Evolutionary conservation across 345 rosid species (phyloP).

Genomic region (Boechera stricta): DNA sequence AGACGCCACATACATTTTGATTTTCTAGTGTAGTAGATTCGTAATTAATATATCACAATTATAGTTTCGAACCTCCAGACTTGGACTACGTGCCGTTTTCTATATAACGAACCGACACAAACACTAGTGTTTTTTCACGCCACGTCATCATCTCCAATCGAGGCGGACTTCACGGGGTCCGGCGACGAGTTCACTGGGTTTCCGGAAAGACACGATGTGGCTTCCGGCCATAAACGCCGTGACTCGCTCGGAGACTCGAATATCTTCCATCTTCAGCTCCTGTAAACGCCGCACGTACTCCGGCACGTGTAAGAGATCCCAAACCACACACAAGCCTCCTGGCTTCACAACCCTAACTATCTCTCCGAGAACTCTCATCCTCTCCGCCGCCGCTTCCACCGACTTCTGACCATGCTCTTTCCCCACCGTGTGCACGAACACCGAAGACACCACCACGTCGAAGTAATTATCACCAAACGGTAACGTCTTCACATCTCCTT

Average conservation of each 20-base stretch:
- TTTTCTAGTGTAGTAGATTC: conserved; percentile 15
- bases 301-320: conserved; percentile 89
- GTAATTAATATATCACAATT: conserved; percentile 36
- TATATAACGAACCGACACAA: conserved; percentile 21
- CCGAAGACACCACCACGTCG: conserved; percentile 93
- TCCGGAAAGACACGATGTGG: conserved; percentile 80
- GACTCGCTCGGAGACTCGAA: conserved; percentile 77
- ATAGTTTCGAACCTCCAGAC: conserved; percentile 21
- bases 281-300: conserved; percentile 83
- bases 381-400: conserved; percentile 92
- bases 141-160: conserved; percentile 70
- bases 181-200: conserved; percentile 69
- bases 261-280: conserved; percentile 88
- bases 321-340: conserved; percentile 78
- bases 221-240: conserved; percentile 95
- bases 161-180: conserved; percentile 76
- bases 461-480: conserved; percentile 91
- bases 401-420: conserved; percentile 84
- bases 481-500: conserved; percentile 83
- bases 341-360: conserved; percentile 89
- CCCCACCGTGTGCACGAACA: conserved; percentile 81
- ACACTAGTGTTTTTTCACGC: background rate
- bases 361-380: conserved; percentile 87
- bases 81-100: conserved; percentile 34
- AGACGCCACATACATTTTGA: conserved; percentile 24